Conservation (phyloP, 306 rosid species). For the Potentilla sterilis region DNA sequence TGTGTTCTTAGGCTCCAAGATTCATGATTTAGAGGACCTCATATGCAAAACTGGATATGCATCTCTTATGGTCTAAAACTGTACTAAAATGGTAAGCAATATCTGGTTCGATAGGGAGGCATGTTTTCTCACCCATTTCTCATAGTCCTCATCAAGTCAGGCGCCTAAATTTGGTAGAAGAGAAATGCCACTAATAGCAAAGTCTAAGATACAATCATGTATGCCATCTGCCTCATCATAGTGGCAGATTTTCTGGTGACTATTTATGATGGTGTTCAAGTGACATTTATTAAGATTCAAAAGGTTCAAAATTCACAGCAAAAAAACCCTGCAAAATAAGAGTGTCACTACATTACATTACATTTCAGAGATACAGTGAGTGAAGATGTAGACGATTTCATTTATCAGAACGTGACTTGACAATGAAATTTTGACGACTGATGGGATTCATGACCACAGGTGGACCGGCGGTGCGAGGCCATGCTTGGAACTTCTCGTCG, state of each 20-base stretch:
- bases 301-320: conserved; percentile 1
- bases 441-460: conserved; percentile 48
- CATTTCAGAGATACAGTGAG: background rate
- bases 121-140: background rate
- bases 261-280: background rate
- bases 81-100: background rate
- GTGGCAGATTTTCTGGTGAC: background rate
- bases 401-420: conserved; percentile 21
- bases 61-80: too few relatives aligned
- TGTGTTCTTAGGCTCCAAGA: background rate
- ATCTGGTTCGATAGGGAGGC: background rate
- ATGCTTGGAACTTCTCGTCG: conserved; percentile 68
- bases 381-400: background rate
- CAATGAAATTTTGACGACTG: conserved; percentile 45
- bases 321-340: background rate
- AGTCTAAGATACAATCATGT: background rate
- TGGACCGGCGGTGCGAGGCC: conserved; percentile 72
- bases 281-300: background rate
- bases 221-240: background rate
- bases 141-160: background rate
- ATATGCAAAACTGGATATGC: too few relatives aligned
- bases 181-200: background rate
- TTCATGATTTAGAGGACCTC: background rate
- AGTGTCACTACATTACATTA: background rate
- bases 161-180: background rate